These are phyloP conservation scores for Annulohypoxylon truncatum DNA, from an alignment of 2,329 filamentous ascomycete species.

Conservation along the genomic window DNA sequence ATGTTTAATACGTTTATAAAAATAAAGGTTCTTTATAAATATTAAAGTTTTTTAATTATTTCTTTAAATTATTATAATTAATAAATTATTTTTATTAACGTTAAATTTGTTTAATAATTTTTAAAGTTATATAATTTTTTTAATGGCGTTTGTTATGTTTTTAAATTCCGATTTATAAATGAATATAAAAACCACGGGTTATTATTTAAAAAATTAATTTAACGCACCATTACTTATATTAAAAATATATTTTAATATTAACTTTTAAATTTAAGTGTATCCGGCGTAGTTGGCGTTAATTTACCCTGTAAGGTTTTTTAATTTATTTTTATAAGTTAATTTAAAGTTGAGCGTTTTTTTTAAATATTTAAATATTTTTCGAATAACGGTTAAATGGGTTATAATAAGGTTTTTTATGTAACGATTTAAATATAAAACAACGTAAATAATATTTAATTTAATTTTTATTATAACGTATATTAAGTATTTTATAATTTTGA, in stretches of 20 bases:
- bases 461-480: constrained; percentile 26
- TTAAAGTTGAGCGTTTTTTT: constrained; percentile 10
- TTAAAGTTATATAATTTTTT: constrained; percentile 19
- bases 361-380: constrained; percentile 7
- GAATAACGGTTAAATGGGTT: not conserved
- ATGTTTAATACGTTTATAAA: constrained; percentile 10
- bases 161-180: constrained; percentile 16
- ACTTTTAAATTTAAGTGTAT: constrained; percentile 1
- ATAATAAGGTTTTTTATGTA: constrained; percentile 22
- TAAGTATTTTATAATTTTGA: constrained; percentile 21
- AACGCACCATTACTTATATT: constrained; percentile 5
- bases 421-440: constrained; percentile 16
- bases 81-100: constrained; percentile 2
- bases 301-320: constrained; percentile 13
- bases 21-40: constrained; percentile 12
- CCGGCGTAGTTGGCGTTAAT: constrained; percentile 2
- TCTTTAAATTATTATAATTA: constrained; percentile 16
- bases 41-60: constrained; percentile 13
- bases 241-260: constrained; percentile 21
- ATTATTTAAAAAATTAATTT: not conserved
- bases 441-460: constrained; percentile 11
- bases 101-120: constrained; percentile 7
- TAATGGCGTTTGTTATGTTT: not conserved
- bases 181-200: not conserved
- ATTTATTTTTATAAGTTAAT: constrained; percentile 8